Evolutionary conservation across 805 yeast species (phyloP).

Genomic region (Candida lessepsii): DNA sequence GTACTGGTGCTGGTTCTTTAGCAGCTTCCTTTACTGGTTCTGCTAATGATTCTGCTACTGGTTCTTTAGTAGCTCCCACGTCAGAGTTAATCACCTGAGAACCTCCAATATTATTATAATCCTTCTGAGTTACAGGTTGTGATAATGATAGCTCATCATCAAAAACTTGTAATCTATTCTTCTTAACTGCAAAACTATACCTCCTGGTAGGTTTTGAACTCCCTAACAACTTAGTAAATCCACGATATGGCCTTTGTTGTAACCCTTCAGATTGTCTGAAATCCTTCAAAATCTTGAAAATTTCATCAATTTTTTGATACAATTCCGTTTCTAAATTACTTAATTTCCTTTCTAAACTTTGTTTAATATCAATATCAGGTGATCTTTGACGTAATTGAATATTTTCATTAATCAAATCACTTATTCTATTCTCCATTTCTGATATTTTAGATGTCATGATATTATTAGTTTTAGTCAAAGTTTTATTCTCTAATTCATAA

Average conservation of each 20-base stretch:
- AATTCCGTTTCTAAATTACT: slow-evolving; percentile 41
- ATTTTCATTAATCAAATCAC: slow-evolving; percentile 52
- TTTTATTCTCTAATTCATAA: slow-evolving; percentile 36
- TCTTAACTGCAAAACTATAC: slow-evolving; percentile 7
- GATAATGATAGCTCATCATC: slow-evolving; percentile 2
- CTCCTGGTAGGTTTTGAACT: slow-evolving; percentile 1
- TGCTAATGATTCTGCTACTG: background rate
- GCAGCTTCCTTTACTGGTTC: too few relatives aligned
- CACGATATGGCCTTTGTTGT: slow-evolving; percentile 4
- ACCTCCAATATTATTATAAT: slow-evolving; percentile 1
- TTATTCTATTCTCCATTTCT: slow-evolving; percentile 51
- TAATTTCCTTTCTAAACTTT: slow-evolving; percentile 36
- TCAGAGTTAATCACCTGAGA: too few relatives aligned
- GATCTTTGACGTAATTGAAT: slow-evolving; percentile 39
- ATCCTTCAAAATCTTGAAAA: slow-evolving; percentile 40
- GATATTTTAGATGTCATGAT: slow-evolving; percentile 49
- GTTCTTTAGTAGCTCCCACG: background rate
- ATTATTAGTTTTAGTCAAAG: slow-evolving; percentile 60
- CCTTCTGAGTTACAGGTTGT: slow-evolving; percentile 6
- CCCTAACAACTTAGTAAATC: slow-evolving; percentile 14
- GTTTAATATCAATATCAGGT: slow-evolving; percentile 26
- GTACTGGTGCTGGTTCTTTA: too few relatives aligned
- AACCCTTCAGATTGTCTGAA: slow-evolving; percentile 43
- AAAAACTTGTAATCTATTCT: slow-evolving; percentile 5
- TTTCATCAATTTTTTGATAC: slow-evolving; percentile 42